Evolutionary conservation across 1,284 basidiomycete genomes (phyloP).

Genomic region (Pisolithus thermaeus): DNA sequence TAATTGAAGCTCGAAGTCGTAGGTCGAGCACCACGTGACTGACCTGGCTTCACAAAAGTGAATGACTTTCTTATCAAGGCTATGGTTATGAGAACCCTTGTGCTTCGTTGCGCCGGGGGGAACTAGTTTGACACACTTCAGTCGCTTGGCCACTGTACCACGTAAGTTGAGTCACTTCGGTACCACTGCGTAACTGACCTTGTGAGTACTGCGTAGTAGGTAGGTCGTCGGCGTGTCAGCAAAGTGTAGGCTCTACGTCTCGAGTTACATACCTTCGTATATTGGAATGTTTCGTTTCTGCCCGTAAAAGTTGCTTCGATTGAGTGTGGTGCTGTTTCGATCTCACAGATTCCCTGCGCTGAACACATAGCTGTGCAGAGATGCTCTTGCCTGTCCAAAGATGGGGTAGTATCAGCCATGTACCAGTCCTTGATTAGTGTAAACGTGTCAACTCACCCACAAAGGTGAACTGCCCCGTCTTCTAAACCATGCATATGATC

Average conservation of each 20-base stretch:
- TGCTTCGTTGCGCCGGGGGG: conserved; percentile 35
- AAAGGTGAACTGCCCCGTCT: conserved; percentile 38
- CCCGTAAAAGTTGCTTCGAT: conserved; percentile 47
- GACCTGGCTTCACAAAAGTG: conserved; percentile 44
- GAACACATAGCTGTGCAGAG: conserved; percentile 36
- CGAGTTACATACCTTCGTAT: conserved; percentile 31
- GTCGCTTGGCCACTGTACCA: conserved; percentile 35
- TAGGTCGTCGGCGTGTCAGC: no score
- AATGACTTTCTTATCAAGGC: conserved; percentile 29
- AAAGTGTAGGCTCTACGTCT: background rate
- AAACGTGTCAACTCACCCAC: conserved; percentile 36
- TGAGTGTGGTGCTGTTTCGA: conserved; percentile 46
- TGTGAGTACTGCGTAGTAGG: conserved; percentile 7
- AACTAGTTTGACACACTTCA: conserved; percentile 40
- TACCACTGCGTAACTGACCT: conserved; percentile 1
- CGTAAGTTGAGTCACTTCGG: background rate
- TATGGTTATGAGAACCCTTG: conserved; percentile 40
- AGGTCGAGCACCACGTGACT: conserved; percentile 4
- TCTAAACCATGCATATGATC: conserved; percentile 47
- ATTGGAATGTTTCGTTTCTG: conserved; percentile 35
- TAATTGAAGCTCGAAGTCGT: background rate
- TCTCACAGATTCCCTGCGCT: conserved; percentile 42
- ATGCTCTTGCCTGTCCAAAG: conserved; percentile 37
- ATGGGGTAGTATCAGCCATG: background rate
- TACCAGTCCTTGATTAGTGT: background rate